Evolutionary conservation across 805 yeast species (phyloP).

Genomic region (Saturnispora gosingensis): DNA sequence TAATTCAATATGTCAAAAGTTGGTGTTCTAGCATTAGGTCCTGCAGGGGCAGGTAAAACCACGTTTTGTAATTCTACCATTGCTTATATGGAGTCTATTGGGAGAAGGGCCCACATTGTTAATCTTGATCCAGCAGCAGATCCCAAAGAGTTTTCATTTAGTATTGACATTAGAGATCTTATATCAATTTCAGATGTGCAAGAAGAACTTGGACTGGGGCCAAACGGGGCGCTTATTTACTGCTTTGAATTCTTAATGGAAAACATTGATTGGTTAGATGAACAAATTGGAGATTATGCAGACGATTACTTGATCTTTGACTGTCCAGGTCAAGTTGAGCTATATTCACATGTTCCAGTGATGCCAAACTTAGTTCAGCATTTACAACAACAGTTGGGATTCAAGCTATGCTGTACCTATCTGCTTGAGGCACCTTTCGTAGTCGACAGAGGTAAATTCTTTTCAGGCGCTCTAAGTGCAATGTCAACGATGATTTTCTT

Average conservation of each 20-base stretch:
- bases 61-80: conserved; percentile 88
- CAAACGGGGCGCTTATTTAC: conserved; percentile 88
- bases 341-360: conserved; percentile 90
- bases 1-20: conserved; percentile 69
- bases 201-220: conserved; percentile 91
- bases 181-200: conserved; percentile 88
- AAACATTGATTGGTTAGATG: conserved; percentile 95
- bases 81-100: conserved; percentile 78
- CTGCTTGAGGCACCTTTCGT: conserved; percentile 90
- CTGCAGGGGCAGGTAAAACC: conserved; percentile 95
- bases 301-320: conserved; percentile 93
- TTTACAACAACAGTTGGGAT: conserved; percentile 66
- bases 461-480: conserved; percentile 91
- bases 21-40: conserved; percentile 89
- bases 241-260: conserved; percentile 87
- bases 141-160: conserved; percentile 82
- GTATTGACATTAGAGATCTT: conserved; percentile 85
- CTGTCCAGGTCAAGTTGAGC: conserved; percentile 95
- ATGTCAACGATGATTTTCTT: conserved; percentile 97
- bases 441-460: conserved; percentile 82
- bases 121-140: conserved; percentile 97
- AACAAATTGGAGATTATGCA: conserved; percentile 90
- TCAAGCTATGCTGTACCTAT: conserved; percentile 87
- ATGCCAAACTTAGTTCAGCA: conserved; percentile 85
- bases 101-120: conserved; percentile 89